Conservation (phyloP, 305 asterid species). For the Solanum hybrid region DNA sequence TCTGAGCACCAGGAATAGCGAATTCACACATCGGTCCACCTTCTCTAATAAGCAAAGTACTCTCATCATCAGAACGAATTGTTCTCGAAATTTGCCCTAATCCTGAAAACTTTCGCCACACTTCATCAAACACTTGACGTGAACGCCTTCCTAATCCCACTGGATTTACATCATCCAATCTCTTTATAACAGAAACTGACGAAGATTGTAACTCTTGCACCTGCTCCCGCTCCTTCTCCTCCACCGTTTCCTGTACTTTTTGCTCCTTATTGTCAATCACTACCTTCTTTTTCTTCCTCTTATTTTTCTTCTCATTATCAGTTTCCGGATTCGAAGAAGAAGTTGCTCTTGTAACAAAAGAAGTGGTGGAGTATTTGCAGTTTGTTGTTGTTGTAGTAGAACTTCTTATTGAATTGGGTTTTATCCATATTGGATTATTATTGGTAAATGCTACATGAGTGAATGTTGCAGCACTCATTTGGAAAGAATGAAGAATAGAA, state of each 20-base stretch:
- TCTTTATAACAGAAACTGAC: constrained; percentile 56
- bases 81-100: constrained; percentile 88
- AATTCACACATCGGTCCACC: constrained; percentile 97
- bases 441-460: constrained; percentile 40
- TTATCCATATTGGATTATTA: constrained; percentile 20
- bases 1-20: constrained; percentile 91
- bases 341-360: constrained; percentile 23
- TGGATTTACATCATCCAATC: constrained; percentile 80
- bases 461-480: constrained; percentile 44
- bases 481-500: not conserved
- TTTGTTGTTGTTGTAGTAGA: not conserved
- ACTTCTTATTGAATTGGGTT: not conserved
- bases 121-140: constrained; percentile 83
- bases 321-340: constrained; percentile 20
- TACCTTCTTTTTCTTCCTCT: constrained; percentile 11
- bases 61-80: constrained; percentile 49
- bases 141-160: constrained; percentile 87
- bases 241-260: not conserved
- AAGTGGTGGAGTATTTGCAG: not conserved
- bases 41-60: constrained; percentile 53
- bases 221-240: not conserved
- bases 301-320: constrained; percentile 23
- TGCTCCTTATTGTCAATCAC: not conserved
- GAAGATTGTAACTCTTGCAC: constrained; percentile 13
- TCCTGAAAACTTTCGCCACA: constrained; percentile 89